Percentiles rank a stretch among this genome's conserved stretches.
Conservation (phyloP, 2,329 filamentous ascomycete species). For the Botrytis deweyae region DNA sequence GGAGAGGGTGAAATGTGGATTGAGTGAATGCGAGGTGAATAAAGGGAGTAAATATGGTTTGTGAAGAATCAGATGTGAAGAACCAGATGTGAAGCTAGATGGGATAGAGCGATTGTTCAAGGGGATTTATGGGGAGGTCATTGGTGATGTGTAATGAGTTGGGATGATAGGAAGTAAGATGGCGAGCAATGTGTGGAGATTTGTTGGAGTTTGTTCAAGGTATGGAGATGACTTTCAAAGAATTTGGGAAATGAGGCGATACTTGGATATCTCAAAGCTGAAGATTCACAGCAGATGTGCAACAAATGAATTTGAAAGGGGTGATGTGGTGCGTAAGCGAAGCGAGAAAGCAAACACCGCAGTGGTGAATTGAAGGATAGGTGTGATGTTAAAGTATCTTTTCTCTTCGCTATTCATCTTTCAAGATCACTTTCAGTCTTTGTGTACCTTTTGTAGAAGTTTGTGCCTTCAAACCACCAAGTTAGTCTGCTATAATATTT, state of each 20-base stretch:
- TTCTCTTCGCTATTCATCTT: neutral
- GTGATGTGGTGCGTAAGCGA: neutral
- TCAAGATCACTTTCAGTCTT: neutral
- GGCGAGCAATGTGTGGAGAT: too few relatives aligned
- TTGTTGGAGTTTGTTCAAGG: neutral
- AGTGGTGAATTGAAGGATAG: neutral
- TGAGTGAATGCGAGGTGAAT: neutral
- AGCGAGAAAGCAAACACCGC: neutral
- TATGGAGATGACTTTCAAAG: neutral
- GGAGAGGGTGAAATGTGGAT: neutral
- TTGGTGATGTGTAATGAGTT: neutral
- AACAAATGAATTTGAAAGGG: neutral
- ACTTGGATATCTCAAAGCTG: neutral
- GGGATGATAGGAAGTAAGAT: neutral
- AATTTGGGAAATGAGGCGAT: too few relatives aligned
- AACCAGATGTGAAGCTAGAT: neutral
- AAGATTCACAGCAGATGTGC: neutral
- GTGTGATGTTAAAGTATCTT: too few relatives aligned
- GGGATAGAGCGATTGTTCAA: neutral
- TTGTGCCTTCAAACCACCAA: neutral
- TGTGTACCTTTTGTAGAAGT: neutral
- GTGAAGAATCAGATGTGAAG: neutral
- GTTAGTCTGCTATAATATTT: too few relatives aligned
- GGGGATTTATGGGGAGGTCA: neutral
- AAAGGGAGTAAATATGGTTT: neutral